phyloP scores from a whole-genome alignment of 306 rosid species.

The Sindora glabra region DNA sequence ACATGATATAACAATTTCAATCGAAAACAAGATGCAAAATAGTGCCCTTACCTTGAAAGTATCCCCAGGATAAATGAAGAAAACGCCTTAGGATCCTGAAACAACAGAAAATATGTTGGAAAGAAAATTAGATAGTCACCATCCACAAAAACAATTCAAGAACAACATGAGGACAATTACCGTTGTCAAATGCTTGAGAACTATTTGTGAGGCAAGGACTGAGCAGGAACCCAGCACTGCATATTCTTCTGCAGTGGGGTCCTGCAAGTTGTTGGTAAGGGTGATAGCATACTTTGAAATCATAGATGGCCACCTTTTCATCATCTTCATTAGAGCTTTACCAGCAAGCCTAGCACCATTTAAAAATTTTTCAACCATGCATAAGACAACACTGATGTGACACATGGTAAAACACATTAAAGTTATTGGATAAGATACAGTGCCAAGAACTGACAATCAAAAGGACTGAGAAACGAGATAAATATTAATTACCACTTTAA shows the following conservation, averaged over 20 bases:
- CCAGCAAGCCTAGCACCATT: slow-evolving; percentile 75
- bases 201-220: slow-evolving; percentile 81
- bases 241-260: slow-evolving; percentile 64
- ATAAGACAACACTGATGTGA: background rate
- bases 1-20: slow-evolving; percentile 4
- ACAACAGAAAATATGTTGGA: slow-evolving; percentile 28
- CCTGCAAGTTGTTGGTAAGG: slow-evolving; percentile 54
- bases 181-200: slow-evolving; percentile 88
- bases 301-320: slow-evolving; percentile 93
- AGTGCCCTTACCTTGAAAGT: slow-evolving; percentile 73
- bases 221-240: slow-evolving; percentile 93
- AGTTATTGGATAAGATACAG: slow-evolving; percentile 9
- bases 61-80: slow-evolving; percentile 77
- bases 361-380: slow-evolving; percentile 17
- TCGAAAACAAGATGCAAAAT: slow-evolving; percentile 4
- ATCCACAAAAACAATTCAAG: slow-evolving; percentile 13
- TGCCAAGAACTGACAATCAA: background rate
- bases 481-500: slow-evolving; percentile 3
- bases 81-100: slow-evolving; percentile 76
- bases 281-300: slow-evolving; percentile 86
- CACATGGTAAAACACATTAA: background rate
- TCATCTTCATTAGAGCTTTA: slow-evolving; percentile 78
- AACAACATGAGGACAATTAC: slow-evolving; percentile 35
- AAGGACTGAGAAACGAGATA: slow-evolving; percentile 2
- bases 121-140: slow-evolving; percentile 6